These are phyloP conservation scores for Suillus subluteus DNA, from an alignment of 768 basidiomycete genomes.

Conservation along the genomic window DNA sequence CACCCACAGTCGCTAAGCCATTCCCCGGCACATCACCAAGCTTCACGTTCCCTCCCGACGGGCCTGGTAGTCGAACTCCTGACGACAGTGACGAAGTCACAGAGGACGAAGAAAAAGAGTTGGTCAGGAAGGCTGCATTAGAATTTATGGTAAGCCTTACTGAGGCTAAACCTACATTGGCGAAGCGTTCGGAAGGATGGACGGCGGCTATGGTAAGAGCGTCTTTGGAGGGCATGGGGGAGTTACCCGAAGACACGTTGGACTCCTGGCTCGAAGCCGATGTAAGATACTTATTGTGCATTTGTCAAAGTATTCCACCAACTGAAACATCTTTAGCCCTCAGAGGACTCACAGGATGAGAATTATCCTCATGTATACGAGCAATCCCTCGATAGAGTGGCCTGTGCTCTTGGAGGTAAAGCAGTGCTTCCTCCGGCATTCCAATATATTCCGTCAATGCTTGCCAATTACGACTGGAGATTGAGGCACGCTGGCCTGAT, in stretches of 20 bases:
- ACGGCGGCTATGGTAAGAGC: conserved; percentile 69
- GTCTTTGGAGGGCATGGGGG: conserved; percentile 83
- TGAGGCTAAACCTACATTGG: conserved; percentile 74
- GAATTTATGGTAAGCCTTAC: conserved; percentile 85
- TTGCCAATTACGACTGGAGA: conserved; percentile 83
- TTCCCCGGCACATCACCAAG: conserved; percentile 38
- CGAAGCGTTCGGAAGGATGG: conserved; percentile 71
- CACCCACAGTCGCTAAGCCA: conserved; percentile 54
- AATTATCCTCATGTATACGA: conserved; percentile 78
- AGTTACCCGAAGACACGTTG: conserved; percentile 64
- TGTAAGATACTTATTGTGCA: conserved; percentile 45
- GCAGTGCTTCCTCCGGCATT: conserved; percentile 80
- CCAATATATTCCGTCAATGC: conserved; percentile 81
- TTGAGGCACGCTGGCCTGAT: conserved; percentile 84
- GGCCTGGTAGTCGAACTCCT: conserved; percentile 31
- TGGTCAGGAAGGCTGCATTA: conserved; percentile 71
- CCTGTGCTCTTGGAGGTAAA: conserved; percentile 79
- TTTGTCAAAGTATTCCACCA: conserved; percentile 6
- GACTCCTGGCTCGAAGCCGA: conserved; percentile 74
- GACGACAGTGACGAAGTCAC: conserved; percentile 41
- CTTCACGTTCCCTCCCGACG: conserved; percentile 45
- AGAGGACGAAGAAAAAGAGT: conserved; percentile 67
- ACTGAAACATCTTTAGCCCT: conserved; percentile 47
- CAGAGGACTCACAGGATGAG: conserved; percentile 62
- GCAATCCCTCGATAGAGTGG: conserved; percentile 79